Base-by-base conservation (phyloP, 495 filamentous ascomycete species). In the Penicillium maclennaniae region DNA sequence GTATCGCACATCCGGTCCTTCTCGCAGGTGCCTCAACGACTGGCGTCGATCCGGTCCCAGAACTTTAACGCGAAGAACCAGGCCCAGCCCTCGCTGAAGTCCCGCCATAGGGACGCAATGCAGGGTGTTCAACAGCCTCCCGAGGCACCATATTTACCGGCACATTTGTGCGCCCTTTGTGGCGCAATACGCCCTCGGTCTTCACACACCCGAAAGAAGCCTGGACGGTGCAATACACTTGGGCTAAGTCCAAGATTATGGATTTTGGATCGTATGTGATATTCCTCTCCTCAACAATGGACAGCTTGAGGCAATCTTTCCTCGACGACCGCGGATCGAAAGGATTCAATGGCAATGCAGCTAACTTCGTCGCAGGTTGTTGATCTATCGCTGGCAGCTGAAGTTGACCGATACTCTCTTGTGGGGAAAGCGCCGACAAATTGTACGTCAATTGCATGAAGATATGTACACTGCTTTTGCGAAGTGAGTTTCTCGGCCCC, bases 401-500 rank as follows among this genome's bases (percentile, higher is more conserved):
- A 19, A 38, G 19, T 62, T 61, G 42, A 63, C 59, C 17, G 44
- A 67, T 10, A 64, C 68, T 12, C 75, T 83, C 15, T 14, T 40
- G 38, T 17, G 38, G 38, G 63, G 31, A 14, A 34, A 77, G 10
- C 70, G 69, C 12, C 56, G 67, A 27, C 47, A 66, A 31, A 68
- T 77, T 23, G 72, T 75, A 14, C 70, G 75, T 16, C 73, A 73
- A 0, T 69, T 93, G 12, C 86, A 95, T 63, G 56, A 71, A 20
- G 63, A 75, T 54, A 88, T 95, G 84, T 87, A 88, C 59, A 78
- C 77, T 49, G 84, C 87, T 8, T 80, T 92, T 51, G 89, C 90
- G 26, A 54, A 67, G 81, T 83, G 72, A 74, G 80, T 51, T 27
- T 25, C 12, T 48, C 10, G 6, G n/a, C 14, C 44, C 14, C 31